Base-by-base conservation (phyloP, 148 eudicot species). In the Fagopyrum tataricum region DNA sequence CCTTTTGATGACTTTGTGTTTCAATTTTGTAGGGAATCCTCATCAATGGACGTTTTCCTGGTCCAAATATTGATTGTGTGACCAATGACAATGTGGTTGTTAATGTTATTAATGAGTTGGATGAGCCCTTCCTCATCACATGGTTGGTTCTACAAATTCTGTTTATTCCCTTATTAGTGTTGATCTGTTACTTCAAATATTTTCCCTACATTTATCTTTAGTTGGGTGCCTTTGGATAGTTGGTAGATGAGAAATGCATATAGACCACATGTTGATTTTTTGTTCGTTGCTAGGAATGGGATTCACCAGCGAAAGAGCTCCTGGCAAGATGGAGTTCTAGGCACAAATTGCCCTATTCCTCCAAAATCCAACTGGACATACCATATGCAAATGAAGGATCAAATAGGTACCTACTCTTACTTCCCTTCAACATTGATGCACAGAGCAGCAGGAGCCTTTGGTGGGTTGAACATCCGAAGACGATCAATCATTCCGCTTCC, bases 251-350 rank as follows among this genome's bases (percentile, higher is more conserved):
- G 4, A 46, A 23, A n/a, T 23, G 42, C 4, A 62, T 1, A 37
- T 59, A 31, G 2, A 31, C 1, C 37, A 31, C 37, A 14, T 13
- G n/a, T 11, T 58, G 21, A 2, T 49, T 64, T 67, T 24, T 20
- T 73, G 75, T 18, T 39, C 15, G 59, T 17, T 78, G n/a, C 66
- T 77, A 93, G 98, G 98, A 85, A 86, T 67, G 98, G 98, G 26
- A 9, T 93, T 59, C 85, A 88, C 70, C 96, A 93, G 72, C 82
- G 98, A 47, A 93, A 88, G 79, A 74, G 13, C 71, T 87, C 93
- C 0, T 93, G 96, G 96, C 93, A 88, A 87, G 98, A 90, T 76
- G 98, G 98, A 9, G 93, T 90, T 39, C 85, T 88, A 42, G 98
- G 98, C 58, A 93, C 98, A 2, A 93, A 90, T 53, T 93, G 97